Base-by-base conservation (phyloP, 2,329 filamentous ascomycete genomes). In the Diaporthe citrichinensis region DNA sequence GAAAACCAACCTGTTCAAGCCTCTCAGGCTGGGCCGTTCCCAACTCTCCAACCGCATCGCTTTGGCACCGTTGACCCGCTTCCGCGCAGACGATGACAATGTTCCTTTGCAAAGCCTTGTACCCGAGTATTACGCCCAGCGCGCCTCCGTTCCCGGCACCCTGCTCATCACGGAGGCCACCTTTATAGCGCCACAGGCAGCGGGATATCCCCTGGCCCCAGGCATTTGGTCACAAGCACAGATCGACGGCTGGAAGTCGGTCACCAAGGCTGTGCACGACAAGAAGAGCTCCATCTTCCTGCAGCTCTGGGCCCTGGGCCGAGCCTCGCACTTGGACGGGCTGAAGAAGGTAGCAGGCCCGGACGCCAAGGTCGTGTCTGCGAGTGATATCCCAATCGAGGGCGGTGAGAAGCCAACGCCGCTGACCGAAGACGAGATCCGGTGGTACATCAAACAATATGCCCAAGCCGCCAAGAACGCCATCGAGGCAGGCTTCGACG, bases 191-290 rank as follows among this genome's bases (percentile, higher is more conserved):
- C 84, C 80, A 15, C 75, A 79, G 15, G 81, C 82, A 0, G 83
- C 82, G 15, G 84, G 84, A 0, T 81, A 81, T 34, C 76, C 82
- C 53, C 88, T 90, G 72, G 87, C 88, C 0, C 91, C 92, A 0
- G 91, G 90, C 1, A 89, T 94, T 78, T 92, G 86, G 78, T 88
- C 82, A 57, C 81, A 86, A 1, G 86, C 84, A 31, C 91, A 93
- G 78, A 85, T 90, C 61, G 85, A 85, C 0, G 89, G 86, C 0
- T 94, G 92, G 92, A 89, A 87, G 20, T 84, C 86, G 73, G 84
- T 94, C 39, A 90, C 89, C 2, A 87, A 90, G 65, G 89, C 88
- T 1, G 91, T 94, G 1, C 92, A 94, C 82, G 86, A 86, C 39
- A 90, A 91, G 78, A 90, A 90, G 57, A 87, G 86, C 53, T 89